Conservation (phyloP, 2,329 filamentous ascomycete species). For the Verticillium zaregamsianum region DNA sequence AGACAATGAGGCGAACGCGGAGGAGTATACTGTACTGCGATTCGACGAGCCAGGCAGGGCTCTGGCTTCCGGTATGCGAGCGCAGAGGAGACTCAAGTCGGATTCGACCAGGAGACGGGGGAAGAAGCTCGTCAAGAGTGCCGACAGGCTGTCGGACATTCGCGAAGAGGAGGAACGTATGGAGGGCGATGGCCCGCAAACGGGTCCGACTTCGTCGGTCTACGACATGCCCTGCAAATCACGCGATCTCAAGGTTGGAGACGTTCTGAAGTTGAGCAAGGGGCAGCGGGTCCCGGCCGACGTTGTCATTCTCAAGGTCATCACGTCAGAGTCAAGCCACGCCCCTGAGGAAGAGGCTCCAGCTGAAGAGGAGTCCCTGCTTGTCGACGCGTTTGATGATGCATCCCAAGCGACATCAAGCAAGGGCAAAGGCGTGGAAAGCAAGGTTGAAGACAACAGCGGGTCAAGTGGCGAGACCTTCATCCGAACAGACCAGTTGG, state of each 20-base stretch:
- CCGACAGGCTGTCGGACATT: constrained; percentile 57
- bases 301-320: constrained; percentile 86
- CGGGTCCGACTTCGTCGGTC: constrained; percentile 44
- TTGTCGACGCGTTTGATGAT: constrained; percentile 28
- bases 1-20: constrained; percentile 91
- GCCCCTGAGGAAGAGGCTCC: constrained; percentile 24
- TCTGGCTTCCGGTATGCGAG: constrained; percentile 25
- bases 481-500: constrained; percentile 93
- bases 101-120: constrained; percentile 31
- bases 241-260: constrained; percentile 85
- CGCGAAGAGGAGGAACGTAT: constrained; percentile 62
- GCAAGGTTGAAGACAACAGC: constrained; percentile 29
- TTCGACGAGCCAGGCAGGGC: constrained; percentile 56
- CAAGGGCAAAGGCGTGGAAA: constrained; percentile 19
- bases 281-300: constrained; percentile 93
- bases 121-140: constrained; percentile 28
- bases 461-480: constrained; percentile 79
- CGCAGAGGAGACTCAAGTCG: constrained; percentile 44
- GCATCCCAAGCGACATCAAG: constrained; percentile 17
- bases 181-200: constrained; percentile 33
- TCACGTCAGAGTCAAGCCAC: constrained; percentile 48
- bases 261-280: constrained; percentile 89
- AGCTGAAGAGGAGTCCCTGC: constrained; percentile 30
- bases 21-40: constrained; percentile 74
- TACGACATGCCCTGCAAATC: constrained; percentile 76